Conservation (phyloP, 805 yeast species). For the Pichia paraexigua region DNA sequence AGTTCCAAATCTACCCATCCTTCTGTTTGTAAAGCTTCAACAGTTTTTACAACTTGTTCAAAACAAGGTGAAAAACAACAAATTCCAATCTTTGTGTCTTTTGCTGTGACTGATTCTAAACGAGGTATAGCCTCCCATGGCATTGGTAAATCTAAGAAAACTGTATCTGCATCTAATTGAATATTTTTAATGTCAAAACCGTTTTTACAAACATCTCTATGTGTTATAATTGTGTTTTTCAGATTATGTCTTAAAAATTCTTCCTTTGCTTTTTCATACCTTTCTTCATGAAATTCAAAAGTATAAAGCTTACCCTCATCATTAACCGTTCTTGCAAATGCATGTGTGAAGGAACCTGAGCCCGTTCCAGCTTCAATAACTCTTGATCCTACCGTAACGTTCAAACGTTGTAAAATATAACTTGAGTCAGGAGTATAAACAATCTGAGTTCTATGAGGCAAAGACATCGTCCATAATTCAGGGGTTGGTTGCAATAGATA, state of each 20-base stretch:
- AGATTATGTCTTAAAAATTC: conserved; percentile 76
- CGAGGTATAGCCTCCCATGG: conserved; percentile 95
- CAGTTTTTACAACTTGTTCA: conserved; percentile 89
- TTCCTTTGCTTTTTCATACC: conserved; percentile 67
- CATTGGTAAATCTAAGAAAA: conserved; percentile 88
- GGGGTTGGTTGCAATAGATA: conserved; percentile 89
- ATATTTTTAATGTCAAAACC: conserved; percentile 58
- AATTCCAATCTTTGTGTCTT: conserved; percentile 49
- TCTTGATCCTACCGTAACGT: conserved; percentile 61
- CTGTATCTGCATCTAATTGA: conserved; percentile 53
- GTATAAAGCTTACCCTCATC: conserved; percentile 60
- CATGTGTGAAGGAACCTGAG: conserved; percentile 90
- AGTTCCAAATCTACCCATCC: conserved; percentile 87
- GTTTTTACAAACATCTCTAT: conserved; percentile 84
- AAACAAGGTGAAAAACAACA: conserved; percentile 98
- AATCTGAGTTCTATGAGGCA: conserved; percentile 96
- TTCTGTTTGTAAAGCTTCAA: conserved; percentile 58
- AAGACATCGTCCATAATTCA: conserved; percentile 90
- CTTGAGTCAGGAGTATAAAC: conserved; percentile 95
- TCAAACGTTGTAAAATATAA: conserved; percentile 76
- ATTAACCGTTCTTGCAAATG: conserved; percentile 74
- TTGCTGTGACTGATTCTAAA: conserved; percentile 49
- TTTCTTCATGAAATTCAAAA: conserved; percentile 83
- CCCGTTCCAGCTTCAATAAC: conserved; percentile 99
- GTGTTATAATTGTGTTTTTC: conserved; percentile 55